These are phyloP conservation scores for Ustilago tritici DNA, from an alignment of 1,284 basidiomycete species.

Conservation along the genomic window DNA sequence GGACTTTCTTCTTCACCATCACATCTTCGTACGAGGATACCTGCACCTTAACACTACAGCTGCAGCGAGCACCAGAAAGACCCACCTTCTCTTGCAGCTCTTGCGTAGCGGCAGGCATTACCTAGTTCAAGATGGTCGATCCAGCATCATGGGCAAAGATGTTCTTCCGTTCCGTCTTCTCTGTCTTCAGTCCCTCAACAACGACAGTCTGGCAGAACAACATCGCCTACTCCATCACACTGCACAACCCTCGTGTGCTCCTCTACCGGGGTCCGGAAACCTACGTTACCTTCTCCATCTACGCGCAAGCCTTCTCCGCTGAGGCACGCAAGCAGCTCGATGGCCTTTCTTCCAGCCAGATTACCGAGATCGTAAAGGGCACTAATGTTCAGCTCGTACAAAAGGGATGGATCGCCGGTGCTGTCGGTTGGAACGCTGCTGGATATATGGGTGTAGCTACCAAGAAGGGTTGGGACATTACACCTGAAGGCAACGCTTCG, in stretches of 20 bases:
- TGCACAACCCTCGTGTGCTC: slow-evolving; percentile 53
- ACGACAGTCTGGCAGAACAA: slow-evolving; percentile 48
- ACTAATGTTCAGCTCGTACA: slow-evolving; percentile 54
- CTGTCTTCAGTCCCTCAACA: slow-evolving; percentile 44
- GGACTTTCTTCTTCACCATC: too few species aligned
- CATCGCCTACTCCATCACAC: slow-evolving; percentile 49
- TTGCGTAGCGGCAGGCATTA: too few species aligned
- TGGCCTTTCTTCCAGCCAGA: slow-evolving; percentile 18
- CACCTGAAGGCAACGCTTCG: slow-evolving; percentile 28
- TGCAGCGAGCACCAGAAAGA: too few species aligned
- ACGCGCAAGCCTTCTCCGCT: slow-evolving; percentile 45
- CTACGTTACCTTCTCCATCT: slow-evolving; percentile 54
- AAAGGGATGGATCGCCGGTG: slow-evolving; percentile 59
- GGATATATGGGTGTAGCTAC: slow-evolving; percentile 45
- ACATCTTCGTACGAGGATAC: background rate
- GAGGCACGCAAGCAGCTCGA: slow-evolving; percentile 45
- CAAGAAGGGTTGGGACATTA: slow-evolving; percentile 54
- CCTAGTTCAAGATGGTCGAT: slow-evolving; percentile 36
- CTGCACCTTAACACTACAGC: background rate
- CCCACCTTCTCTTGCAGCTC: too few species aligned
- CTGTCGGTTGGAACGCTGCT: slow-evolving; percentile 56
- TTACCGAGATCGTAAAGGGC: slow-evolving; percentile 19
- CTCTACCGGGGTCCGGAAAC: slow-evolving; percentile 60
- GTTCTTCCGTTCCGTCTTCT: slow-evolving; percentile 48
- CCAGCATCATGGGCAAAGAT: slow-evolving; percentile 43